Evolutionary conservation across 495 filamentous ascomycete species (phyloP).

Genomic region (Ramalina intermedia): DNA sequence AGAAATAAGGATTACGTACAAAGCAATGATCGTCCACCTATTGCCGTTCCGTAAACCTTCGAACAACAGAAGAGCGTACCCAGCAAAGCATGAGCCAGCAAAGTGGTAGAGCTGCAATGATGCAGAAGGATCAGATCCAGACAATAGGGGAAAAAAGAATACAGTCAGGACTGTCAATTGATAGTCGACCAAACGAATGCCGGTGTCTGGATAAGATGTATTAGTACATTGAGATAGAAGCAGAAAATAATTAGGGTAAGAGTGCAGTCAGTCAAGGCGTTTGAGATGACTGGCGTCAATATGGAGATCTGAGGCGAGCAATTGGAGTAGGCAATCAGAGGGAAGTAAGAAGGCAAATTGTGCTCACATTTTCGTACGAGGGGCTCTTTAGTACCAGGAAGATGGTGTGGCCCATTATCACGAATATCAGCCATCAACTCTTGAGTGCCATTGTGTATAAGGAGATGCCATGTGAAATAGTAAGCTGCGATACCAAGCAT

Average conservation of each 20-base stretch:
- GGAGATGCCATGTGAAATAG: conserved; percentile 29
- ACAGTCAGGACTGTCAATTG: conserved; percentile 31
- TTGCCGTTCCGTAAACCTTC: conserved; percentile 44
- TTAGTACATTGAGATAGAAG: too few relatives aligned
- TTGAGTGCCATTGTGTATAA: conserved; percentile 27
- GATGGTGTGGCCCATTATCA: conserved; percentile 19
- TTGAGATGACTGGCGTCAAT: too few relatives aligned
- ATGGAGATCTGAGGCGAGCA: too few relatives aligned
- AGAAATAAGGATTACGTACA: conserved; percentile 22
- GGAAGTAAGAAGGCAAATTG: too few relatives aligned
- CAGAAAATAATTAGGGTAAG: too few relatives aligned
- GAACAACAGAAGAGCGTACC: conserved; percentile 39
- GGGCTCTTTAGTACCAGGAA: conserved; percentile 27
- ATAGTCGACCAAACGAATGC: conserved; percentile 31
- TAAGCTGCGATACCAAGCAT: conserved; percentile 27
- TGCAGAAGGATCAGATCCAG: conserved; percentile 31
- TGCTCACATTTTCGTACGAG: conserved; percentile 16
- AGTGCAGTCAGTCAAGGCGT: too few relatives aligned
- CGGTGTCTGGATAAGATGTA: conserved; percentile 28
- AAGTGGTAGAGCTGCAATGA: conserved; percentile 35
- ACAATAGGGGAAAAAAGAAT: conserved; percentile 43
- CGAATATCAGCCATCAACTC: conserved; percentile 16
- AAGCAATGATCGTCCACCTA: conserved; percentile 33
- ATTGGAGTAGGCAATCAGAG: too few relatives aligned
- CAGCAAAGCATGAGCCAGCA: conserved; percentile 38